Evolutionary conservation across 148 eudicot genomes (phyloP), one percentile per base, ranked within the genome.

Genomic region (Rhododendron kiyosumense): DNA sequence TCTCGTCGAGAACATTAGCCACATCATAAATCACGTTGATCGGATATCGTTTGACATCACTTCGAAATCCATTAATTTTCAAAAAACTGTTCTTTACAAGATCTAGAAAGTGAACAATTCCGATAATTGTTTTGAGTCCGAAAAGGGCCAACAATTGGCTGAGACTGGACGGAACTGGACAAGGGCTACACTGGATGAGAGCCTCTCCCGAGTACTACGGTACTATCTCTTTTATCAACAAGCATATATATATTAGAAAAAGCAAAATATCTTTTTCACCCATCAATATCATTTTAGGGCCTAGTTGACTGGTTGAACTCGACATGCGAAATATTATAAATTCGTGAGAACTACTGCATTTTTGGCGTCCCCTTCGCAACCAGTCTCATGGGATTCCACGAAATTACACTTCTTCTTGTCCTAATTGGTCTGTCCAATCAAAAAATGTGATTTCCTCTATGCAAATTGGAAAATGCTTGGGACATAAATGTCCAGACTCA

Each of bases 91-190:
- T 41, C 45, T 41, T 41, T 1, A 5, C 7, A 7, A 41, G 45
- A 6, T 41, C 7, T 41, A 41, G 7, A 41, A 41, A 41, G 45
- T 41, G 45, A 41, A 41, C 7, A 7, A 41, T 41, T 41, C 45
- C 0, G 0, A 41, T 6, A 7, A 41, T 6, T 41, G 0, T 41
- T 41, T 41, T 41, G 7, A 7, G 0, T 0, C 45, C 7, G 7
- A 5, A 41, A 41, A 41, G 7, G 7, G 45, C 45, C 45, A 0
- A 41, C 45, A 41, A 41, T 41, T 41, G 45, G 45, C 7, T 1
- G 7, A 41, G 45, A 41, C 7, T 0, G 43, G 7, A 5, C 43
- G 7, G 43, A 7, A 41, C 45, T 41, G 45, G 45, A 41, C 45
- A 41, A 38, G 45, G 7, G 45, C 45, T 6, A 41, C 7, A 41